Evolutionary conservation across 2,329 filamentous ascomycete genomes (phyloP), one percentile per base, ranked within the genome.

Genomic region (Podosphaera xanthii): DNA sequence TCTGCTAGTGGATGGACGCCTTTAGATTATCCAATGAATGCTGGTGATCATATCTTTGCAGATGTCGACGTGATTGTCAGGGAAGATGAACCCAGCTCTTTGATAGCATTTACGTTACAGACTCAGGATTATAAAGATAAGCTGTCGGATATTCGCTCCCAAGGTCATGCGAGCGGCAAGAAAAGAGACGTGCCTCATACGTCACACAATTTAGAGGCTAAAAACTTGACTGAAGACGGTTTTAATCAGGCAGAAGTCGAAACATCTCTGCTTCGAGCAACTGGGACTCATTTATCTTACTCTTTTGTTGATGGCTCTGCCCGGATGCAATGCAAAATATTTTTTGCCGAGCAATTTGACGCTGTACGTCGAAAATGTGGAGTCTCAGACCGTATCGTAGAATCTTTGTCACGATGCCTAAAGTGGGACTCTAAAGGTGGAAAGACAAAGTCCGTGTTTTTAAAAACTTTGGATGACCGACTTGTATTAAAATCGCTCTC

Each of bases 341-440:
- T 98, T 71, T 98, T 94, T 67, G 92, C 92, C 0, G 92, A 97
- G 70, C 92, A 96, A 63, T 98, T 98, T 65, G 92, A 98, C 71
- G 92, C 92, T 2, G 77, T 98, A 46, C 82, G 92, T 59, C 81
- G 87, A 60, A 96, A 95, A 71, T 97, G 91, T 64, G 91, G 91
- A 14, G 86, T 96, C 7, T 83, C 88, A 0, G 90, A 97, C 68
- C 86, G 92, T 42, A 94, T 98, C 64, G 83, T 97, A 34, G 92
- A 98, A 69, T 96, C 90, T 1, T 75, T 98, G 31, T 97, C 92
- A 6, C 82, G 92, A 30, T 98, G 94, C 71, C 78, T 94, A 30
- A 96, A 97, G 70, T 98, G 91, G 87, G 92, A 98, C 71, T 95
- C 88, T 2, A 94, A 94, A 69, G 94, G 92, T 33, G 92, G 92